Percentiles rank a stretch among this genome's conserved stretches.
These are phyloP conservation scores for Colletotrichum cordylinicola DNA, from an alignment of 2,329 filamentous ascomycete species.

Conservation along the genomic window DNA sequence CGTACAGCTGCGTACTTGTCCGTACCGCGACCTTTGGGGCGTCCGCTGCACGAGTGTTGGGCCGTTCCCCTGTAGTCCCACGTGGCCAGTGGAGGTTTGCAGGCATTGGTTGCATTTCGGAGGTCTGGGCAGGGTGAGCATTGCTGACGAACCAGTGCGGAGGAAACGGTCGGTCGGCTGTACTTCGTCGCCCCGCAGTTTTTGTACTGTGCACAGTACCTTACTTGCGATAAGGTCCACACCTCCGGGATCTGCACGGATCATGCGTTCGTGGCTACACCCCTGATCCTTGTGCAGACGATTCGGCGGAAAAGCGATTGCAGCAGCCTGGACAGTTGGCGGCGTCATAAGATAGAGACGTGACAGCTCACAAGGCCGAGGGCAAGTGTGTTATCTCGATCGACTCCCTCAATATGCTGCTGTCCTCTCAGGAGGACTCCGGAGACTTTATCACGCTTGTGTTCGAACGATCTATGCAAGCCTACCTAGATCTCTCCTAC, in stretches of 20 bases:
- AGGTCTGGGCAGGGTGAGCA: not conserved
- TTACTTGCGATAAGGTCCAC: accelerated
- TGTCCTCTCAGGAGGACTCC: too few relatives aligned
- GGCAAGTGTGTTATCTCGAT: too few relatives aligned
- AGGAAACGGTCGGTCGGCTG: not conserved
- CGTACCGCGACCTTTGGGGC: not conserved
- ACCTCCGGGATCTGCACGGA: not conserved
- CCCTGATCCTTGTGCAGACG: not conserved
- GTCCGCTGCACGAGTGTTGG: too few relatives aligned
- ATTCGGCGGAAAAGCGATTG: too few relatives aligned
- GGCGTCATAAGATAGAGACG: too few relatives aligned
- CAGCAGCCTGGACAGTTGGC: too few relatives aligned
- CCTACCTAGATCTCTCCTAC: too few relatives aligned
- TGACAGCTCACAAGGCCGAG: too few relatives aligned
- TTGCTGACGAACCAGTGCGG: not conserved
- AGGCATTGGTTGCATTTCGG: not conserved
- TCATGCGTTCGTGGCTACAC: not conserved
- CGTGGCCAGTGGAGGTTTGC: not conserved
- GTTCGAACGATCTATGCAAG: too few relatives aligned
- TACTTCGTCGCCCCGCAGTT: not conserved
- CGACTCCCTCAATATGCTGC: too few relatives aligned
- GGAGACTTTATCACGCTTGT: too few relatives aligned
- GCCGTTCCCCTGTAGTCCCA: not conserved
- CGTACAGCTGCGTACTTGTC: not conserved
- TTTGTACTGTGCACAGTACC: not conserved